Percentiles rank a stretch among this genome's conserved stretches.
phyloP scores from a whole-genome alignment of 441 rosid genomes.

The Syzygium syzygioides region DNA sequence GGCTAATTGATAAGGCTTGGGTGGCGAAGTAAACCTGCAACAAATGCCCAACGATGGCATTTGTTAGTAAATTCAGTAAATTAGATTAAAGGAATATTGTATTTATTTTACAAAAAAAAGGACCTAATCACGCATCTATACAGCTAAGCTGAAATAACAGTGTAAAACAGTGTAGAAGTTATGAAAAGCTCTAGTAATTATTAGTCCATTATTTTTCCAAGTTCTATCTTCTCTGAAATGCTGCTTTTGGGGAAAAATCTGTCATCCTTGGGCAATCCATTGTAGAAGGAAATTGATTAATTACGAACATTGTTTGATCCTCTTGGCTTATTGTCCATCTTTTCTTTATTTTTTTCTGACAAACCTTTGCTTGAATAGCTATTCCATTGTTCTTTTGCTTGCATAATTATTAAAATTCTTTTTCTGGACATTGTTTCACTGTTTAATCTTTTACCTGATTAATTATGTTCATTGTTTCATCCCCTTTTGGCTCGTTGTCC shows the following conservation, averaged over 20 bases:
- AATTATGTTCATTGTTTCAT: too few species aligned
- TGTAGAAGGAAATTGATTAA: not conserved
- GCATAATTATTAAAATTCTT: not conserved
- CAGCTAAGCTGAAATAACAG: not conserved
- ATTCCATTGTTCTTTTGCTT: not conserved
- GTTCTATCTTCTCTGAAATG: not conserved
- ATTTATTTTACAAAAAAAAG: not conserved
- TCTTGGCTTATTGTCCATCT: not conserved
- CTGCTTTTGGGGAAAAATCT: not conserved
- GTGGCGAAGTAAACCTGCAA: not conserved
- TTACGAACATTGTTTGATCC: not conserved
- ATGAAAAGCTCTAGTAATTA: not conserved
- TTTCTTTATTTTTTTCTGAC: not conserved
- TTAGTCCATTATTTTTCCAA: not conserved
- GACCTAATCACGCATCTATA: not conserved
- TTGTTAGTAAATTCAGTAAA: not conserved
- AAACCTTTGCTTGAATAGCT: not conserved
- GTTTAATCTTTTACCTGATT: too few species aligned
- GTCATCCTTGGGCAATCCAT: not conserved
- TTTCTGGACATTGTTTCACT: too few species aligned
- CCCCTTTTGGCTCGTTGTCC: too few species aligned
- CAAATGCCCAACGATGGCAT: not conserved
- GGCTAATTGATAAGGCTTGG: too few species aligned
- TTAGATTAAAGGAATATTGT: not conserved
- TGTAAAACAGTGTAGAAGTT: not conserved